Evolutionary conservation across 768 basidiomycete species (phyloP).

Genomic region (Ephemerocybe angulata): DNA sequence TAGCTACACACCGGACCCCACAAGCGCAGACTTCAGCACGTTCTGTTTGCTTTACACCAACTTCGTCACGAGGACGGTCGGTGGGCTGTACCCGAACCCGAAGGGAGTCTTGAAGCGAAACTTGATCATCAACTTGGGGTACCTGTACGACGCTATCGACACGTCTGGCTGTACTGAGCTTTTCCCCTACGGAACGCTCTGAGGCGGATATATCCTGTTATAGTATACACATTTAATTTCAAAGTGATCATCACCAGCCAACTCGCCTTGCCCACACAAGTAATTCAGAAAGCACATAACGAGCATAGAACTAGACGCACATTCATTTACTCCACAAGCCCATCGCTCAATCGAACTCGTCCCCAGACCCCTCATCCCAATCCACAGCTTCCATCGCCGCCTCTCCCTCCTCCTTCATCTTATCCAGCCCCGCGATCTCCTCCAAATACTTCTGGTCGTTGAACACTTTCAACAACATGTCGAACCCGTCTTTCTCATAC

Average conservation of each 20-base stretch:
- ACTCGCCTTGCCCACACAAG: too few species aligned
- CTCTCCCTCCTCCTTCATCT: constrained; percentile 73
- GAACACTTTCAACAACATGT: constrained; percentile 75
- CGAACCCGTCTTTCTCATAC: constrained; percentile 78
- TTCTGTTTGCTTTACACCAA: constrained; percentile 14
- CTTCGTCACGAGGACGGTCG: constrained; percentile 14
- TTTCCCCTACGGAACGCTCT: constrained; percentile 12
- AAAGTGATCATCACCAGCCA: too few species aligned
- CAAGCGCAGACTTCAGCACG: constrained; percentile 8
- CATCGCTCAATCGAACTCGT: constrained; percentile 17
- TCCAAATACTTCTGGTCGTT: constrained; percentile 78
- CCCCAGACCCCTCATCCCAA: constrained; percentile 62
- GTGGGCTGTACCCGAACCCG: constrained; percentile 17
- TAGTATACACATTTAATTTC: too few species aligned
- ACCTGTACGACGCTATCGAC: constrained; percentile 8
- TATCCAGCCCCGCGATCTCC: constrained; percentile 72
- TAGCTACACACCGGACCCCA: constrained; percentile 15
- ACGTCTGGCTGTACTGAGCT: constrained; percentile 9
- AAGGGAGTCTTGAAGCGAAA: constrained; percentile 12
- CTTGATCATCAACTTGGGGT: constrained; percentile 13
- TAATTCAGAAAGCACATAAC: too few species aligned
- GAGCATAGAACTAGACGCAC: too few species aligned
- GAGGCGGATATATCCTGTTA: too few species aligned
- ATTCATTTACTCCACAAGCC: too few species aligned
- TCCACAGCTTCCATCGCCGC: constrained; percentile 66